Base-by-base conservation (phyloP, 2,329 filamentous ascomycete species). In the Pyricularia pennisetigena region DNA sequence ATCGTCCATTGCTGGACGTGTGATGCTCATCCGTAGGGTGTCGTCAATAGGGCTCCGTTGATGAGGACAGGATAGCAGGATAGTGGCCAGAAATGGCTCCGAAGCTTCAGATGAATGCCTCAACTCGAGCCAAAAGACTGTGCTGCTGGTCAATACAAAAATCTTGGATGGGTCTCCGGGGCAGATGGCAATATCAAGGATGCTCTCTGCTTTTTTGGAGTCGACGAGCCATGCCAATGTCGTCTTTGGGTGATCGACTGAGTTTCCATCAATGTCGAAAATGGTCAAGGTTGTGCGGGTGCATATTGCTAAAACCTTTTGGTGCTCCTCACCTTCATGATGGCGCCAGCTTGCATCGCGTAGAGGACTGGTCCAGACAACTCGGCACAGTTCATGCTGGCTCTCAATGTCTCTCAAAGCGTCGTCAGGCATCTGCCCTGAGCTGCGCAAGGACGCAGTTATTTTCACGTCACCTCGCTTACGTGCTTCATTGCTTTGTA, bases 131-230 rank as follows among this genome's bases (percentile, higher is more conserved):
- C 85, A 80, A 41, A 83, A 77, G 0, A 90, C 68, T 30, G 78
- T 78, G 0, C 79, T 79, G 14, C 81, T 82, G 0, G 88, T 91
- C 63, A 91, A 77, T 10, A 91, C 77, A 68, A 88, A 85, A 1
- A 87, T 72, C n/a, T 85, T 82, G 29, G 79, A 78, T 5, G 79
- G 76, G 67, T 82, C 78, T 2, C 75, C 73, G 0, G 82, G 81
- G 69, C 84, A 85, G 9, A 76, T 72, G 70, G 81, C 81, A 1
- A 88, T 73, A 72, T 90, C 85, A 69, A 92, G 74, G 65, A 92
- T 84, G 20, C 71, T 73, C 66, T 82, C 80, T 28, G 73, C 70
- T 1, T 72, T 75, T 12, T 77, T 74, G 14, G 76, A 71, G 49
- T 72, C 68, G 6, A 72, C 70, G 9, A 74, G 30, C 35, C 41